Conservation (phyloP, 352 stramenopile genomes). For the Globisporangium apiculatum region DNA sequence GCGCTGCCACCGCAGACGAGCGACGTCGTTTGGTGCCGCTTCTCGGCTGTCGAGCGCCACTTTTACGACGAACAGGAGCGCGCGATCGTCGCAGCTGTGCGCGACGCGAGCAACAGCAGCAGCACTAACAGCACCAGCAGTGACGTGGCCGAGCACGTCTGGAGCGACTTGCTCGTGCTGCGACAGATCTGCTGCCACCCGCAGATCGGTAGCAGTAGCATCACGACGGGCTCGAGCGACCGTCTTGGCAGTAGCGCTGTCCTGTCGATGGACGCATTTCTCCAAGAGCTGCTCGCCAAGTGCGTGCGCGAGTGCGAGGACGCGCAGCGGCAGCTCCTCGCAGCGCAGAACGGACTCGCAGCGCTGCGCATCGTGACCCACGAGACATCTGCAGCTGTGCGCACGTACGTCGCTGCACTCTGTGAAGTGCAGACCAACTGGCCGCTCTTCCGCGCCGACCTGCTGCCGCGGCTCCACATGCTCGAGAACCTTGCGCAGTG, state of each 20-base stretch:
- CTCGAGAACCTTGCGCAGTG: slow-evolving; percentile 50
- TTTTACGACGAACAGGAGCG: slow-evolving; percentile 73
- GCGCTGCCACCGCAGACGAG: slow-evolving; percentile 44
- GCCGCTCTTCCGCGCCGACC: slow-evolving; percentile 51
- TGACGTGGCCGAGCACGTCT: slow-evolving; percentile 36
- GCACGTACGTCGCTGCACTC: slow-evolving; percentile 48
- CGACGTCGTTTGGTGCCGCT: slow-evolving; percentile 55
- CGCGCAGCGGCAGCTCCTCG: slow-evolving; percentile 65
- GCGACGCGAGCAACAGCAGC: slow-evolving; percentile 6
- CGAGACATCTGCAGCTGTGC: slow-evolving; percentile 24
- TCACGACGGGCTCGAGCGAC: slow-evolving; percentile 6
- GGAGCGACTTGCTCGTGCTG: slow-evolving; percentile 69
- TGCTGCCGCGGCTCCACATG: slow-evolving; percentile 63
- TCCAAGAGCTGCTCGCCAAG: slow-evolving; percentile 58
- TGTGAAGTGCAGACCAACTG: slow-evolving; percentile 47
- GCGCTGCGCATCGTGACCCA: slow-evolving; percentile 31
- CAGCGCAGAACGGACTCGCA: slow-evolving; percentile 67
- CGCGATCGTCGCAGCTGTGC: slow-evolving; percentile 29
- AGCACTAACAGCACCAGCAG: slow-evolving; percentile 4
- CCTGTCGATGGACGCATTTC: slow-evolving; percentile 80
- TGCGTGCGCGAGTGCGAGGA: slow-evolving; percentile 78
- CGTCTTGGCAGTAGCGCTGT: slow-evolving; percentile 12
- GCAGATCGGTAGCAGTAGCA: slow-evolving; percentile 60
- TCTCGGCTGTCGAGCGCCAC: slow-evolving; percentile 68
- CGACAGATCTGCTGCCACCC: slow-evolving; percentile 91